These are phyloP conservation scores for Puccinia coronata DNA, from an alignment of 1,284 basidiomycete species.

Conservation along the genomic window DNA sequence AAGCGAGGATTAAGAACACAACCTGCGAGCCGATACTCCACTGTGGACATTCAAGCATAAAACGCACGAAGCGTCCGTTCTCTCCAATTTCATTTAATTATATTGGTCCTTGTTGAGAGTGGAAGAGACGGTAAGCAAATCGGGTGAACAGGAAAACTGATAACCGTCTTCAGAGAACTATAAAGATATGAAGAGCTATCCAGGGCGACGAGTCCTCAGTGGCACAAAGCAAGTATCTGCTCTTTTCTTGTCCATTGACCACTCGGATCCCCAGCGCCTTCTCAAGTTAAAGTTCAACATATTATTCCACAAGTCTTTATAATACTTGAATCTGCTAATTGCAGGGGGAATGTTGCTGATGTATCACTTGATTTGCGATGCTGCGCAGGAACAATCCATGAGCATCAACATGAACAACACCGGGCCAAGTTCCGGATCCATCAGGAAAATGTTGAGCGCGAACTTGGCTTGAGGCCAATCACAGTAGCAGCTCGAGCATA, in stretches of 20 bases:
- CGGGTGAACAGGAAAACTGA: constrained; percentile 1
- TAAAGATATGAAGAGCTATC: background rate
- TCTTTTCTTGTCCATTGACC: background rate
- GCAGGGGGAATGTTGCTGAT: no score
- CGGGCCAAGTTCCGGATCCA: no score
- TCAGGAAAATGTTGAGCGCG: no score
- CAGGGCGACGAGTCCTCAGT: background rate
- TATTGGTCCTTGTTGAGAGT: background rate
- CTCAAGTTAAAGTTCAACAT: no score
- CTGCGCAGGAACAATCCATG: no score
- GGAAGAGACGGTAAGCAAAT: background rate
- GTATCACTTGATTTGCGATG: no score
- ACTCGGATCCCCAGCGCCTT: no score
- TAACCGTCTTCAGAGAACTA: background rate
- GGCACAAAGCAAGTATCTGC: background rate
- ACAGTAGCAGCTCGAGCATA: no score
- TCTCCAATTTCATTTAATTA: background rate
- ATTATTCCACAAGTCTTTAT: background rate
- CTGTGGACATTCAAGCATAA: background rate
- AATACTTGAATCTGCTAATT: background rate
- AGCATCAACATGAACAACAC: no score
- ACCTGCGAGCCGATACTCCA: background rate
- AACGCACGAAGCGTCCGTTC: background rate
- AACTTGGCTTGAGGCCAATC: no score
- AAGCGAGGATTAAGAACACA: no score